Evolutionary conservation across 805 yeast genomes (phyloP), one percentile per base, ranked within the genome.

Genomic region (Sugiyamaella boreocaroliniensis): DNA sequence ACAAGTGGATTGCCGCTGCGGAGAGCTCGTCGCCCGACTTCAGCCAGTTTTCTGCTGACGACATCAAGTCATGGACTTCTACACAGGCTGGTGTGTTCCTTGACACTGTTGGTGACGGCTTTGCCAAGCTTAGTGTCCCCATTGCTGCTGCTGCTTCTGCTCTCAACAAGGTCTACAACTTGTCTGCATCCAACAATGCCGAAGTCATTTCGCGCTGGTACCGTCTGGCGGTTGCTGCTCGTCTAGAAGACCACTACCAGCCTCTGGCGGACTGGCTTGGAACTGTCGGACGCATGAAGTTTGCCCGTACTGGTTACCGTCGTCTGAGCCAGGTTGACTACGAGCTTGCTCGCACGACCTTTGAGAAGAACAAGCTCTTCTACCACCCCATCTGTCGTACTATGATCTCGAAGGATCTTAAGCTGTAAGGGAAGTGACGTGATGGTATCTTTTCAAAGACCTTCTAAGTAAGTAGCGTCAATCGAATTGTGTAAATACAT

Each of bases 281-380:
- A 11, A 82, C 90, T 2, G 93, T 89, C 19, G 97, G 97, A 18
- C 79, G 97, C 74, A 89, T 89, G 97, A 89, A 89, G 72, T 89
- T 83, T 64, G 96, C 87, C 22, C 79, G 97, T 68, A 96, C 97
- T 29, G 88, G 93, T 3, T 89, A 81, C 70, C 76, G 80, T 45
- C 70, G 83, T 55, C 73, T 89, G 56, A 78, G 80, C 63, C 63
- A 70, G 6, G 92, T 83, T 20, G 85, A 86, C 67, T 79, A 78
- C 44, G 72, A 75, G 14, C 72, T 83, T 57, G 96, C 96, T 0
- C 61, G 82, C 12, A 64, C 64, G 2, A 86, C 90, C 4, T 89
- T 86, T 70, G 71, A 71, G 47, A 76, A 76, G 65, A 76, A 75
- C 64, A 79, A 82, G 65, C 64, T 65, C 20, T 72, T 76, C 47